Evolutionary conservation across 768 basidiomycete species (phyloP).

Genomic region (Leccinum incarnatum): DNA sequence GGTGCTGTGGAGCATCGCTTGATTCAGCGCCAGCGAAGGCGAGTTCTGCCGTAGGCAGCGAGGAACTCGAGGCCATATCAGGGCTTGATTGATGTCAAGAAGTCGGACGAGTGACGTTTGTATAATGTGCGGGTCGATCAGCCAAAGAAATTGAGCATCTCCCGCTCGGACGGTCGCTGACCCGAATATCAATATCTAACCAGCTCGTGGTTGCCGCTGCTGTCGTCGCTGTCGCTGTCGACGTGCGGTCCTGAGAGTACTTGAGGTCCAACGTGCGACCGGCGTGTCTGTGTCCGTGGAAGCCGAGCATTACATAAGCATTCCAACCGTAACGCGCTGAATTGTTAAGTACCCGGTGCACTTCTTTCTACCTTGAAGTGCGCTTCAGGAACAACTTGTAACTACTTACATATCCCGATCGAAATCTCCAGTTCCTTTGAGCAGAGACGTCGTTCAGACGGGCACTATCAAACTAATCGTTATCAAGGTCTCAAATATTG

Average conservation of each 20-base stretch:
- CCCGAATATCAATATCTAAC: conserved; percentile 14
- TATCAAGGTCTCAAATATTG: too few species aligned
- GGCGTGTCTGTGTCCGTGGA: background rate
- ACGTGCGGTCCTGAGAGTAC: conserved; percentile 1
- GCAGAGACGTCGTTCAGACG: too few species aligned
- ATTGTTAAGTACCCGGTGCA: background rate
- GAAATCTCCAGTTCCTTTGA: background rate
- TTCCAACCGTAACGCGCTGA: background rate
- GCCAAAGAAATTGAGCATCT: conserved; percentile 27
- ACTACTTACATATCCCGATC: background rate
- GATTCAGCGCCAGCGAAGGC: conserved; percentile 8
- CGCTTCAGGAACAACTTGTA: too few species aligned
- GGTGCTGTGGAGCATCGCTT: conserved; percentile 1
- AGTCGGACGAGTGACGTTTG: conserved; percentile 10
- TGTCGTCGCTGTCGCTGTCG: conserved; percentile 4
- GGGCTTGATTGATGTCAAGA: conserved; percentile 17
- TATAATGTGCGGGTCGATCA: conserved; percentile 23
- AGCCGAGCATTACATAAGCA: conserved; percentile 27
- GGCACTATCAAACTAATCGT: too few species aligned
- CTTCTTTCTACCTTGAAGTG: too few species aligned
- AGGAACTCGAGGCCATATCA: conserved; percentile 26
- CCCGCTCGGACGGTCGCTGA: conserved; percentile 18
- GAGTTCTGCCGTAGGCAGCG: conserved; percentile 12
- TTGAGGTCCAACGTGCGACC: conserved; percentile 3
- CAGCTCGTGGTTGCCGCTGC: conserved; percentile 10